These are phyloP conservation scores for Irpex rosettiformis DNA, from an alignment of 1,284 basidiomycete species.

Conservation along the genomic window DNA sequence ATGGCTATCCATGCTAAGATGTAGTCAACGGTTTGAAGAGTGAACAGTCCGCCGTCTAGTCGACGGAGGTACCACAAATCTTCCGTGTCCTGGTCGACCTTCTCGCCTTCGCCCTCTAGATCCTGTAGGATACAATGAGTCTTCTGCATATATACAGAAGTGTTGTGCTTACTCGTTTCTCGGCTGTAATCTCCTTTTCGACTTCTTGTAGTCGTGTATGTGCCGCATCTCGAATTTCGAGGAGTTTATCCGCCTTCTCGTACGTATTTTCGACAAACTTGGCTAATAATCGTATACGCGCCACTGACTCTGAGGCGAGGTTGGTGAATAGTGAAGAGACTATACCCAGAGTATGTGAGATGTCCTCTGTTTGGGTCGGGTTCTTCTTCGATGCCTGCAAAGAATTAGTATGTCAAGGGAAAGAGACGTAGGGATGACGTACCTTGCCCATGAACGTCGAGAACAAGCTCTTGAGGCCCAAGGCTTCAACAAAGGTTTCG, in stretches of 20 bases:
- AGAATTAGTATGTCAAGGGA: background rate
- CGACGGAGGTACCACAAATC: slow-evolving; percentile 81
- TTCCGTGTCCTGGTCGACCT: slow-evolving; percentile 60
- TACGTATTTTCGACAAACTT: slow-evolving; percentile 94
- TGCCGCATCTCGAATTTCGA: slow-evolving; percentile 82
- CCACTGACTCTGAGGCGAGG: slow-evolving; percentile 80
- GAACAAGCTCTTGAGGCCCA: slow-evolving; percentile 89
- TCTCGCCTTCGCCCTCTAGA: slow-evolving; percentile 54
- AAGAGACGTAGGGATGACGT: slow-evolving; percentile 11
- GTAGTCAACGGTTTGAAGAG: slow-evolving; percentile 89
- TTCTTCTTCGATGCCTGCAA: slow-evolving; percentile 23
- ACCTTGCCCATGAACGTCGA: slow-evolving; percentile 93
- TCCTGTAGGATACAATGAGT: slow-evolving; percentile 35
- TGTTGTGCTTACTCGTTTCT: slow-evolving; percentile 52
- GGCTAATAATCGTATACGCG: slow-evolving; percentile 79
- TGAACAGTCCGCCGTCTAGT: slow-evolving; percentile 85
- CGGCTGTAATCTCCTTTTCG: slow-evolving; percentile 61
- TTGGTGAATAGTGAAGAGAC: slow-evolving; percentile 88
- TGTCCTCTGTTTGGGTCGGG: slow-evolving; percentile 74
- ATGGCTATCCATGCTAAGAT: slow-evolving; percentile 93
- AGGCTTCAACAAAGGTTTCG: slow-evolving; percentile 82
- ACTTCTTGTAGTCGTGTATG: slow-evolving; percentile 52
- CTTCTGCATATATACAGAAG: background rate
- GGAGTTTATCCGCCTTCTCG: slow-evolving; percentile 89
- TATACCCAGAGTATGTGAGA: slow-evolving; percentile 85